Base-by-base conservation (phyloP, 2,329 filamentous ascomycete species). In the Neonectria sp. region DNA sequence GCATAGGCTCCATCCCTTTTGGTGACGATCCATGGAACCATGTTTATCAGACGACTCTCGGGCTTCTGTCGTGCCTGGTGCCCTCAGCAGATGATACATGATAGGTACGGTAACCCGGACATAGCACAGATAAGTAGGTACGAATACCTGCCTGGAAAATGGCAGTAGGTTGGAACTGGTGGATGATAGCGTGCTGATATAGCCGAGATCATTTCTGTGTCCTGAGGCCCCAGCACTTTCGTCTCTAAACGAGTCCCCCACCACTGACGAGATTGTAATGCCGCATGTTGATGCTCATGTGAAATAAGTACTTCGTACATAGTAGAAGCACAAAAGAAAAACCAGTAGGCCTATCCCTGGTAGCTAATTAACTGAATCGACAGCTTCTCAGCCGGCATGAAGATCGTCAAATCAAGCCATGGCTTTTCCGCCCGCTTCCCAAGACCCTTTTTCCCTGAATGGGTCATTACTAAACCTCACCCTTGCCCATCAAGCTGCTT, bases 21-120 rank as follows among this genome's bases (percentile, higher is more conserved):
- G 52, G 63, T 67, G 73, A 66, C 63, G 71, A 73, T 71, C 73
- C 66, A 72, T 70, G 69, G 65, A 63, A 71, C 73, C 72, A 75
- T 75, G 66, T 75, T 70, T 72, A 68, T 73, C 71, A 62, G 68
- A 72, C 73, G 65, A 75, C 66, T 52, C 63, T 73, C 71, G 67
- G 73, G 52, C 64, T 65, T 51, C 29, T n/a, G 51, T 31, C 21
- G 24, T 55, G 25, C 53, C 27, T 61, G 24, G 43, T 62, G 55
- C 55, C n/a, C n/a, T 35, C 6, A 15, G n/a, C 31, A 37, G 51
- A 53, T 35, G 29, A 4, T 31, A 21, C 17, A 35, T 33, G 29
- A n/a, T 35, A 35, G n/a, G 29, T 24, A 52, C 40, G n/a, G 40
- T 12, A 24, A 24, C 24, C 2, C n/a, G n/a, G n/a, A 45, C 40